phyloP scores from a whole-genome alignment of 2,329 filamentous ascomycete genomes.

The Ophiocordyceps australis region DNA sequence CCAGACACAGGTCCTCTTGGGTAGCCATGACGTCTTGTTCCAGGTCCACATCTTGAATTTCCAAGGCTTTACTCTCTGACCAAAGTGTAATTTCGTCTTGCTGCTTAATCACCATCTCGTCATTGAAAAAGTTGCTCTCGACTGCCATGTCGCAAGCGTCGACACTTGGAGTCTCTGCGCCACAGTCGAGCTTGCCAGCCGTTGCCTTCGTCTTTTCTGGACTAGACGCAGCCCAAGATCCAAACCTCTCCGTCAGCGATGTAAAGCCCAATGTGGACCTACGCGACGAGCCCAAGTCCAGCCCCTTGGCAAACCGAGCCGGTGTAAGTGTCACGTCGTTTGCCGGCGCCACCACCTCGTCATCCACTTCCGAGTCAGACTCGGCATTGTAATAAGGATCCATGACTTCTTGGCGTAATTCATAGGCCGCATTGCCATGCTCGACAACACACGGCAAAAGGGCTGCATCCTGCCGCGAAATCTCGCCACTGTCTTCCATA shows the following conservation, averaged over 20 bases:
- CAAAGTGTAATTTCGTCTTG: conserved; percentile 5
- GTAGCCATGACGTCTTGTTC: conserved; percentile 29
- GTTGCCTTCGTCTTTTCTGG: conserved; percentile 15
- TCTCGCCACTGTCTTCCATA: conserved; percentile 4
- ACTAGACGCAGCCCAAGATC: conserved; percentile 43
- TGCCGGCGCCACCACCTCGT: conserved; percentile 19
- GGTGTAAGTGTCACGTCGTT: conserved; percentile 22
- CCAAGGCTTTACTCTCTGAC: conserved; percentile 2
- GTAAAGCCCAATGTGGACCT: conserved; percentile 34
- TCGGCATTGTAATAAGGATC: conserved; percentile 21
- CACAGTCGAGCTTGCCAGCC: too few species aligned
- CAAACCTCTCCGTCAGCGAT: conserved; percentile 41
- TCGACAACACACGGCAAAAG: too few species aligned
- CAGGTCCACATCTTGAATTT: conserved; percentile 9
- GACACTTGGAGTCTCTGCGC: too few species aligned
- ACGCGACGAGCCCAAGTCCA: conserved; percentile 1
- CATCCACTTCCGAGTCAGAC: conserved; percentile 36
- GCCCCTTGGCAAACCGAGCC: conserved; percentile 6
- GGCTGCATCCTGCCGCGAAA: background rate
- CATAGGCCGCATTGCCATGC: conserved; percentile 8
- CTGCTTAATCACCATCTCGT: conserved; percentile 30
- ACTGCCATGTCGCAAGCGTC: too few species aligned
- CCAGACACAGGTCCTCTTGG: conserved; percentile 38
- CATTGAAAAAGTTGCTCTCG: conserved; percentile 40
- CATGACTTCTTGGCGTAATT: conserved; percentile 28